phyloP scores from a whole-genome alignment of 352 stramenopile genomes.

The Phytophthora uliginosa region DNA sequence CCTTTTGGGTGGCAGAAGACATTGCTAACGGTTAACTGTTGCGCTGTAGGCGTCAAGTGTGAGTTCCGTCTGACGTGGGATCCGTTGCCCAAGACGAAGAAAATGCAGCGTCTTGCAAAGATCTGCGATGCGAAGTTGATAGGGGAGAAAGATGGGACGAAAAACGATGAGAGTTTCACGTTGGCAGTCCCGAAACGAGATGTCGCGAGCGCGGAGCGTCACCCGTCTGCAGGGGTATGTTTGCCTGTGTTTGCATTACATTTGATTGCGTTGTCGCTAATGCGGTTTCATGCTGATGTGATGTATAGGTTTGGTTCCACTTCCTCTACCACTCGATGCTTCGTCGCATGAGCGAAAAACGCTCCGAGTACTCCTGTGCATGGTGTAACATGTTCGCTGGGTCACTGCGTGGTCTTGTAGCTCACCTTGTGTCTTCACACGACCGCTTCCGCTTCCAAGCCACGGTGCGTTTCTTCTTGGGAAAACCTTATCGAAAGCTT shows the following conservation, averaged over 20 bases:
- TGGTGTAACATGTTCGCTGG: slow-evolving; percentile 89
- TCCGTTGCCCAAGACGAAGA: slow-evolving; percentile 40
- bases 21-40: slow-evolving; percentile 1
- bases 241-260: not conserved
- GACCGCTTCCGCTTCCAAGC: slow-evolving; percentile 86
- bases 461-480: slow-evolving; percentile 39
- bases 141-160: slow-evolving; percentile 23
- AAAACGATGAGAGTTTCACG: slow-evolving; percentile 36
- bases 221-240: slow-evolving; percentile 43
- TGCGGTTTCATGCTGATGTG: not conserved
- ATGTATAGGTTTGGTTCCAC: slow-evolving; percentile 81
- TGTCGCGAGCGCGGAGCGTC: slow-evolving; percentile 20
- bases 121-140: slow-evolving; percentile 53
- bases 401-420: slow-evolving; percentile 75
- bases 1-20: not conserved
- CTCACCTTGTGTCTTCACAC: slow-evolving; percentile 83
- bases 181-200: slow-evolving; percentile 57
- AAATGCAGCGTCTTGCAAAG: slow-evolving; percentile 54
- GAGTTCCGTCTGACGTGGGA: slow-evolving; percentile 66
- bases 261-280: not conserved
- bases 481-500: not conserved
- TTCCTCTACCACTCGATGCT: slow-evolving; percentile 88
- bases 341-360: slow-evolving; percentile 84
- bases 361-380: slow-evolving; percentile 81
- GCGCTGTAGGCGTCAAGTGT: slow-evolving; percentile 58